phyloP scores from a whole-genome alignment of 345 rosid species.

The Excoecaria cochinchinensis region DNA sequence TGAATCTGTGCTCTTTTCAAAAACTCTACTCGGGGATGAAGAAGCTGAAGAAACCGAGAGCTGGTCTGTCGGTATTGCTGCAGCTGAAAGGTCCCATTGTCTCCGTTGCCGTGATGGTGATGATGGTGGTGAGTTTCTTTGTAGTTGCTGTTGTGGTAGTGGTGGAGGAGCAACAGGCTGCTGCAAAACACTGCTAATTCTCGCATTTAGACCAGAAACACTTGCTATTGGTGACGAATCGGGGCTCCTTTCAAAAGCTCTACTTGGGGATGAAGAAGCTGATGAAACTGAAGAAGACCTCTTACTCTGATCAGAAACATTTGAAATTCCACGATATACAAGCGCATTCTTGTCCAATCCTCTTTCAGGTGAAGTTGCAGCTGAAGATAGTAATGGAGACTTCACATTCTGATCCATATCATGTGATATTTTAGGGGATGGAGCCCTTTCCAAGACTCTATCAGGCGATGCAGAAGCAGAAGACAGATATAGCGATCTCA shows the following conservation, averaged over 20 bases:
- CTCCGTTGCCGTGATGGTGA: slow-evolving; percentile 24
- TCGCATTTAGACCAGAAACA: slow-evolving; percentile 30
- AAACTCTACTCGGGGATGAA: slow-evolving; percentile 49
- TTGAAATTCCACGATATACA: slow-evolving; percentile 21
- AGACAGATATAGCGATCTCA: slow-evolving; percentile 3
- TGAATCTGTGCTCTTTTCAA: slow-evolving; percentile 29
- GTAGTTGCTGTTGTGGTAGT: slow-evolving; percentile 18
- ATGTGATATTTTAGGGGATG: slow-evolving; percentile 25
- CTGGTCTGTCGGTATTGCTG: slow-evolving; percentile 35
- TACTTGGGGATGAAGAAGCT: slow-evolving; percentile 52
- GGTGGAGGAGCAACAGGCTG: slow-evolving; percentile 26
- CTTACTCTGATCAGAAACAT: slow-evolving; percentile 32
- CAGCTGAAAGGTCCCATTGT: slow-evolving; percentile 33
- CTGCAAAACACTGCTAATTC: slow-evolving; percentile 27
- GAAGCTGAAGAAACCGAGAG: slow-evolving; percentile 43
- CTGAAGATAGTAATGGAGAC: slow-evolving; percentile 43
- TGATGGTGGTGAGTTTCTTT: slow-evolving; percentile 27
- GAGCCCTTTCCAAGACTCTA: slow-evolving; percentile 25
- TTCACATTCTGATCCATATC: slow-evolving; percentile 34
- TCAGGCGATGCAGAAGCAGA: slow-evolving; percentile 37
- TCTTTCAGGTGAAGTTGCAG: slow-evolving; percentile 53
- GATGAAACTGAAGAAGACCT: slow-evolving; percentile 42
- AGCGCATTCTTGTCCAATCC: slow-evolving; percentile 21
- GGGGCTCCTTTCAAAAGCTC: slow-evolving; percentile 27
- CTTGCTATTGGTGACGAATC: slow-evolving; percentile 37